Percentiles rank a stretch among this genome's conserved stretches.
Conservation (phyloP, 2,329 filamentous ascomycete species). For the Catunica adiposa region DNA sequence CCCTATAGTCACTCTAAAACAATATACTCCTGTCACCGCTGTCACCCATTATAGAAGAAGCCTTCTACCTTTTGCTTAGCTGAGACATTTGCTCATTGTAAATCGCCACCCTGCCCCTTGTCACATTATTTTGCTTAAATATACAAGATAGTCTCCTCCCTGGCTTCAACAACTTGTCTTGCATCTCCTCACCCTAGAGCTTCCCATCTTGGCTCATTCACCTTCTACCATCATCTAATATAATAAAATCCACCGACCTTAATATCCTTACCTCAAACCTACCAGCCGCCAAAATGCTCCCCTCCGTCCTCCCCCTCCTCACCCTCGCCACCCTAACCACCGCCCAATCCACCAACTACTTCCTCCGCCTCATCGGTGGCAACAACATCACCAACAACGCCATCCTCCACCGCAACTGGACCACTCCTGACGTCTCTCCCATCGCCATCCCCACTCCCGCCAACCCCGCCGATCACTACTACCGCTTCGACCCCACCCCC, state of each 20-base stretch:
- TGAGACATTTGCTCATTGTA: too few species aligned
- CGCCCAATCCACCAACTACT: conserved; percentile 12
- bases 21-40: too few species aligned
- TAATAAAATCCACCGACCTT: not conserved
- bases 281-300: conserved; percentile 5
- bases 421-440: conserved; percentile 6
- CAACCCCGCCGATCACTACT: conserved; percentile 13
- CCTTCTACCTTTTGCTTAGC: too few species aligned
- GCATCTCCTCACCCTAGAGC: not conserved
- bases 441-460: conserved; percentile 8
- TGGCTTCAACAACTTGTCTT: not conserved
- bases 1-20: too few species aligned
- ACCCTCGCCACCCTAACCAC: conserved; percentile 1
- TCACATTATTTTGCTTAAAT: too few species aligned
- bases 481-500: conserved; percentile 9
- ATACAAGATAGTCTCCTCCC: too few species aligned
- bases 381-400: conserved; percentile 10
- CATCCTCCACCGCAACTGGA: conserved; percentile 12
- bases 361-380: conserved; percentile 11
- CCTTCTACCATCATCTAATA: not conserved
- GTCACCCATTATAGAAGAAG: too few species aligned
- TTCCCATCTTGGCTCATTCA: not conserved
- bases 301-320: not conserved
- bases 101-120: too few species aligned
- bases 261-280: not conserved